Conservation (phyloP, 495 filamentous ascomycete genomes). For the Rusavskia elegans region DNA sequence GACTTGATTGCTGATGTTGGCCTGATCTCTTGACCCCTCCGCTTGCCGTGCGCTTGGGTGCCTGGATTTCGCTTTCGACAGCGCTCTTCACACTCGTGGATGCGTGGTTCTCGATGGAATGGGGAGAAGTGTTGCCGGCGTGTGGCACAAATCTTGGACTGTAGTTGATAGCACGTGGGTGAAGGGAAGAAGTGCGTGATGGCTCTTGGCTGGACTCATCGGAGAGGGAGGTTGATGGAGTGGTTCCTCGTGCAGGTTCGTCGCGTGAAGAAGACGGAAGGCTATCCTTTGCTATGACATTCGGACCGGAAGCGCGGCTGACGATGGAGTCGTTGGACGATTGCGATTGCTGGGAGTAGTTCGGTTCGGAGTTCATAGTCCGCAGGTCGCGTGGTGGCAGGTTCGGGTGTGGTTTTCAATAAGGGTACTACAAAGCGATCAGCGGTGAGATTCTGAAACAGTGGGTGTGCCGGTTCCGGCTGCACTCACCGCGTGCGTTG, state of each 20-base stretch:
- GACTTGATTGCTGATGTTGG: constrained; percentile 21
- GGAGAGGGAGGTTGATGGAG: constrained; percentile 9
- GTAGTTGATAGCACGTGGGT: background rate
- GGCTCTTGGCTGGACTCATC: constrained; percentile 10
- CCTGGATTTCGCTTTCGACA: background rate
- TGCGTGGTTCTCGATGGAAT: background rate
- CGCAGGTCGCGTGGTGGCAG: no score
- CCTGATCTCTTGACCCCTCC: constrained; percentile 39
- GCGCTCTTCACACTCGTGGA: background rate
- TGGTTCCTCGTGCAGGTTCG: background rate
- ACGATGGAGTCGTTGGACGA: constrained; percentile 3
- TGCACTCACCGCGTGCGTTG: no score
- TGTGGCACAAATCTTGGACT: background rate
- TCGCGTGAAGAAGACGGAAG: background rate
- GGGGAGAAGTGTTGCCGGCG: background rate
- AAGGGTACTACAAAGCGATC: no score
- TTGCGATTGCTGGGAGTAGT: constrained; percentile 3
- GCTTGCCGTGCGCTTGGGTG: constrained; percentile 48
- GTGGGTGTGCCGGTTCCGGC: no score
- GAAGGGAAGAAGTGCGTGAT: background rate
- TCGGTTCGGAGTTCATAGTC: background rate
- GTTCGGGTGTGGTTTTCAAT: no score
- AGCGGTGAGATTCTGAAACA: no score
- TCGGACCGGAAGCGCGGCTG: constrained; percentile 2
- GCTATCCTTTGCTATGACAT: background rate